phyloP scores from a whole-genome alignment of 164 flowering plant genomes.

The Nymphaea colorata region DNA sequence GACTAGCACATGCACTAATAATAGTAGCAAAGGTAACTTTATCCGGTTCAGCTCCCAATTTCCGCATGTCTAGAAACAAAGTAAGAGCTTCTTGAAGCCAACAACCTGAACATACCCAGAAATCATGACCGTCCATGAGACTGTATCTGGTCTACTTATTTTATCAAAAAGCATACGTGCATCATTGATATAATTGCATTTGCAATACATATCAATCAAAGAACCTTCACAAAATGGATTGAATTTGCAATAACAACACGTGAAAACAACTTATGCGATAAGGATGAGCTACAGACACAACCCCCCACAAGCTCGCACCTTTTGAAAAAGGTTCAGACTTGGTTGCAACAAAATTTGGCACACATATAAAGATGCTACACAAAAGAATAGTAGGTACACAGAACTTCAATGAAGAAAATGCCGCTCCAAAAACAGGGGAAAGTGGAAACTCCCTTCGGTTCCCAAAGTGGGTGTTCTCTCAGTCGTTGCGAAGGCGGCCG shows the following conservation, averaged over 20 bases:
- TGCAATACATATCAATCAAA: constrained; percentile 71
- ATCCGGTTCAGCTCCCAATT: constrained; percentile 37
- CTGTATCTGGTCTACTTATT: constrained; percentile 31
- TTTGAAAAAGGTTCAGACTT: neutral
- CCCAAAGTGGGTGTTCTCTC: no score
- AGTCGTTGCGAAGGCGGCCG: no score
- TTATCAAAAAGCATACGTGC: constrained; percentile 54
- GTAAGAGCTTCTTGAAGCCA: constrained; percentile 44
- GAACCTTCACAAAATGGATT: constrained; percentile 57
- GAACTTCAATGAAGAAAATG: no score
- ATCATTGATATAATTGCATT: constrained; percentile 35
- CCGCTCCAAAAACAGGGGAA: no score
- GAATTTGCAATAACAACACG: constrained; percentile 13
- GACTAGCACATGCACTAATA: constrained; percentile 44
- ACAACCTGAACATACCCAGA: constrained; percentile 56
- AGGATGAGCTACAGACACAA: neutral
- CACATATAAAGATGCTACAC: no score
- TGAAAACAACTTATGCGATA: neutral
- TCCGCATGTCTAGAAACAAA: constrained; percentile 42
- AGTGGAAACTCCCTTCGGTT: no score
- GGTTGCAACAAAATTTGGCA: no score
- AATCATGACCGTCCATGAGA: constrained; percentile 86
- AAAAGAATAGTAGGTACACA: no score
- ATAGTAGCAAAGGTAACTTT: constrained; percentile 58
- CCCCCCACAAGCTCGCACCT: neutral